Conservation (phyloP, 148 eudicot genomes). For the Camellia granthamiana region DNA sequence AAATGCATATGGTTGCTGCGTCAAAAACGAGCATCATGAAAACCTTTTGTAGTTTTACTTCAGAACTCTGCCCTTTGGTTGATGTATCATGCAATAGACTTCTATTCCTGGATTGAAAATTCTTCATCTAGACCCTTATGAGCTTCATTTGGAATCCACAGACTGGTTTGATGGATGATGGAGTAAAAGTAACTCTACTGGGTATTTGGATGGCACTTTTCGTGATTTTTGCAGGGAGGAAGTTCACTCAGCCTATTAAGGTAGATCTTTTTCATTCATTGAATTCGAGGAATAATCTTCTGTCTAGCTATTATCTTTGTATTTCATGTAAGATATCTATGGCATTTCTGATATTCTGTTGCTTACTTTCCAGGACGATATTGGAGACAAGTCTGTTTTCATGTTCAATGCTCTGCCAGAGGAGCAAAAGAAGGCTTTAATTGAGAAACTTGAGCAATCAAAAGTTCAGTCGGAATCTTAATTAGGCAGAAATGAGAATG, state of each 20-base stretch:
- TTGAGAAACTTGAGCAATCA: constrained; percentile 52
- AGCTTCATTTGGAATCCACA: constrained; percentile 27
- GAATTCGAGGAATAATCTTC: neutral
- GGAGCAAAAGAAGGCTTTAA: constrained; percentile 64
- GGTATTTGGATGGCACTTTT: constrained; percentile 87
- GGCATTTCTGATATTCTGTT: neutral
- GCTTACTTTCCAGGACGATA: constrained; percentile 62
- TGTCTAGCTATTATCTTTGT: neutral
- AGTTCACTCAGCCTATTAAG: constrained; percentile 90
- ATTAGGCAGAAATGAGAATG: neutral
- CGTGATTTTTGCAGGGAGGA: constrained; percentile 76
- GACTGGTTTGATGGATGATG: constrained; percentile 79
- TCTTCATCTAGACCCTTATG: constrained; percentile 8
- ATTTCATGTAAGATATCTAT: neutral
- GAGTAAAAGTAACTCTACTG: constrained; percentile 55
- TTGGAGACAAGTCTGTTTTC: constrained; percentile 97
- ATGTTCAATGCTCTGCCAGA: constrained; percentile 72
- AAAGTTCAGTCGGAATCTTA: constrained; percentile 23
- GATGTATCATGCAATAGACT: neutral
- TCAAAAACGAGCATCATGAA: neutral
- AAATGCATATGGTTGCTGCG: neutral
- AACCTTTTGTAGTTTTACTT: neutral
- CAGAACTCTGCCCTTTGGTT: neutral
- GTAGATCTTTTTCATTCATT: constrained; percentile 31
- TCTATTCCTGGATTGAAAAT: neutral